Percentiles rank a stretch among this genome's conserved stretches.
Conservation (phyloP, 345 rosid species). For the Excoecaria cochinchinensis region DNA sequence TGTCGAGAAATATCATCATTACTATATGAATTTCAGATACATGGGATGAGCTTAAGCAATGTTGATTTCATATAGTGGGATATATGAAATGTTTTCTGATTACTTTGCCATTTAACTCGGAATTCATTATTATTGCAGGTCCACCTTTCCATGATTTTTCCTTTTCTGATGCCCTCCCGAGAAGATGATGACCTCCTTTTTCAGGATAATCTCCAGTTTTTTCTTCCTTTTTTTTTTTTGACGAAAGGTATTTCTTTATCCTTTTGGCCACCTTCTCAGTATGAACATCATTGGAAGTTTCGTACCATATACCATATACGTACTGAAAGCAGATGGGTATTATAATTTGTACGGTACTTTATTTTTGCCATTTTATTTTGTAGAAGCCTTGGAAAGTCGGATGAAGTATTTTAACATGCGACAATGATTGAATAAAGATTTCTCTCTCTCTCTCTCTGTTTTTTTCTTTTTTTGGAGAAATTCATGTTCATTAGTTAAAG, state of each 20-base stretch:
- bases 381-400: too few relatives aligned
- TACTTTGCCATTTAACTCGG: not conserved
- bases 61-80: not conserved
- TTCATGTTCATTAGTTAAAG: too few relatives aligned
- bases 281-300: too few relatives aligned
- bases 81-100: not conserved
- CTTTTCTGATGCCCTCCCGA: conserved; percentile 59
- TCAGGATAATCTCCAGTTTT: not conserved
- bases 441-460: too few relatives aligned
- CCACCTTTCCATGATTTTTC: conserved; percentile 91
- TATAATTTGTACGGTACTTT: not conserved
- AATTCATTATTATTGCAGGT: conserved; percentile 43
- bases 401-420: too few relatives aligned
- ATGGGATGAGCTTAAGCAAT: not conserved
- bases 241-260: not conserved
- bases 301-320: too few relatives aligned
- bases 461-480: too few relatives aligned
- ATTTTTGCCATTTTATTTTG: not conserved
- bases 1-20: too few relatives aligned
- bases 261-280: not conserved
- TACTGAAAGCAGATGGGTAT: not conserved
- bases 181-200: conserved; percentile 22
- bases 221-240: not conserved
- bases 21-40: too few relatives aligned
- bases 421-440: too few relatives aligned